Conservation (phyloP, 176 grass and related monocot species). For the Hordeum marinum region DNA sequence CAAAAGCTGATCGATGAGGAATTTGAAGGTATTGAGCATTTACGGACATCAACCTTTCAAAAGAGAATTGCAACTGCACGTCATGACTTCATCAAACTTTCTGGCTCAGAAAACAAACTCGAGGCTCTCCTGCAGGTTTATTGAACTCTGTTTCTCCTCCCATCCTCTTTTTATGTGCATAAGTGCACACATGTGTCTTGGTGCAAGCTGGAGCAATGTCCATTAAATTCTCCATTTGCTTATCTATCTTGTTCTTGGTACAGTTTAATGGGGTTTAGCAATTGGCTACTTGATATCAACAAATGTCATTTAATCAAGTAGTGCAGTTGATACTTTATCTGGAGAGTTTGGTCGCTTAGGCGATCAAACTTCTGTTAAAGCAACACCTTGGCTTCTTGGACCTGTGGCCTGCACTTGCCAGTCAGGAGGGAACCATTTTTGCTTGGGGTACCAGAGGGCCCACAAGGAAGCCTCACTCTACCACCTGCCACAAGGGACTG, state of each 20-base stretch:
- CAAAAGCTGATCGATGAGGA: constrained; percentile 94
- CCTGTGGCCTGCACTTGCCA: not conserved
- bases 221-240: not conserved
- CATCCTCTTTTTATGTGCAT: not conserved
- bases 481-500: not conserved
- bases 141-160: constrained; percentile 11
- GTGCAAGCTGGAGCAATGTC: not conserved
- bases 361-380: not conserved
- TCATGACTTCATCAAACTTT: constrained; percentile 94
- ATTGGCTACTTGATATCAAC: not conserved
- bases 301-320: not conserved
- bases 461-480: not conserved
- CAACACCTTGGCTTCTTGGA: not conserved
- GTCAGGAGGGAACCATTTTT: not conserved
- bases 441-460: not conserved
- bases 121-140: constrained; percentile 95
- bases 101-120: constrained; percentile 88
- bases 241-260: not conserved
- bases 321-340: not conserved
- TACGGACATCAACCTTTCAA: constrained; percentile 84
- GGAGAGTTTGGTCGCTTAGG: not conserved
- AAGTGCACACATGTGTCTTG: not conserved
- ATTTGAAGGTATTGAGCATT: constrained; percentile 90
- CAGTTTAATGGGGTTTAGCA: not conserved
- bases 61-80: constrained; percentile 94